These are phyloP conservation scores for Colletotrichum plurivorum DNA, from an alignment of 2,329 filamentous ascomycete species.

Conservation along the genomic window DNA sequence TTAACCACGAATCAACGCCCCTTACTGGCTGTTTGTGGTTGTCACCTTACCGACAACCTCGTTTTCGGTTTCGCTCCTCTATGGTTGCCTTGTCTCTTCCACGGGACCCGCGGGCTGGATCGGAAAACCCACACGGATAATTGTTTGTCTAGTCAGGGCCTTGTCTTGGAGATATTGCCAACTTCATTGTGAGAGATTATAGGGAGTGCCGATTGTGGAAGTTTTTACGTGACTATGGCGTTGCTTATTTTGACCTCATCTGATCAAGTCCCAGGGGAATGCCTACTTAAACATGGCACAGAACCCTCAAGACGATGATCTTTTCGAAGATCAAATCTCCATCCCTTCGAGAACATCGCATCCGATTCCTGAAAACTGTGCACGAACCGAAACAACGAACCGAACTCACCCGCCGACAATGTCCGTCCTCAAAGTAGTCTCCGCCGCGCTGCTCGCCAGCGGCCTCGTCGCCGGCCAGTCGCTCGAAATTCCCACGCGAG, in stretches of 20 bases:
- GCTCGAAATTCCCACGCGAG: constrained; percentile 40
- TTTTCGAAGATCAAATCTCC: not conserved
- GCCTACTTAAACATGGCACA: not conserved
- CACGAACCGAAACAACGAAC: too few species aligned
- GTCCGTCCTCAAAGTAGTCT: not conserved
- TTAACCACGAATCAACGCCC: constrained; percentile 22
- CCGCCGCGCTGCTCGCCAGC: not conserved
- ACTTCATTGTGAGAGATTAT: not conserved
- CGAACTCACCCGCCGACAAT: not conserved
- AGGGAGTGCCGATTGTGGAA: too few species aligned
- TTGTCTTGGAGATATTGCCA: not conserved
- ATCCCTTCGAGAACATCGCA: not conserved
- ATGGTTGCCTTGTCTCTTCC: not conserved
- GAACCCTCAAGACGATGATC: not conserved
- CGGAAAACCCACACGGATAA: constrained; percentile 5
- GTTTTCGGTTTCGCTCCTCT: not conserved
- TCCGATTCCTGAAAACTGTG: too few species aligned
- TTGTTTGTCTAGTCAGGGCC: not conserved
- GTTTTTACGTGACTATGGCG: too few species aligned
- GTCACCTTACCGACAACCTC: not conserved
- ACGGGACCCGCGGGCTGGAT: not conserved
- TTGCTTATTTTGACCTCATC: not conserved
- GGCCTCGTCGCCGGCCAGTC: constrained; percentile 34
- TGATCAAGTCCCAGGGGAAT: not conserved
- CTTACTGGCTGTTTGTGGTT: not conserved